Conservation (phyloP, 257 asterid species). For the Buddleja alternifolia region DNA sequence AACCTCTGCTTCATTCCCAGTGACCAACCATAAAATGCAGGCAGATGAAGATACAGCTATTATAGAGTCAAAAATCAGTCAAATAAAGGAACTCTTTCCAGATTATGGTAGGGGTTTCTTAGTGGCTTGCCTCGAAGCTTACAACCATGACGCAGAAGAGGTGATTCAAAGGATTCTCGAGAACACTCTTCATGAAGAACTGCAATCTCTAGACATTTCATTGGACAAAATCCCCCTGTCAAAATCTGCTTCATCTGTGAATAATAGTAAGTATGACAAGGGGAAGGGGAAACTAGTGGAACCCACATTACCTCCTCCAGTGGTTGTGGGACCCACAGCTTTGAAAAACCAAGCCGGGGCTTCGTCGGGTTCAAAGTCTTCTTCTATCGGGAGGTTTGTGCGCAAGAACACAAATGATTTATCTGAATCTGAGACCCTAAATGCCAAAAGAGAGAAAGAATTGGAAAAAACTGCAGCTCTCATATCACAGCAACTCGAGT, state of each 20-base stretch:
- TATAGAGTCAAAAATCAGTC: constrained; percentile 86
- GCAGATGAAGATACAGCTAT: constrained; percentile 78
- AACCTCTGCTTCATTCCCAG: constrained; percentile 34
- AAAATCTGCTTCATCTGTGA: constrained; percentile 40
- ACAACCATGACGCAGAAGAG: constrained; percentile 84
- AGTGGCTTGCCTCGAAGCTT: constrained; percentile 89
- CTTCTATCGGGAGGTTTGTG: constrained; percentile 74
- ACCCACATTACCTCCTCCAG: constrained; percentile 31
- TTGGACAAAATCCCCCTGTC: constrained; percentile 60
- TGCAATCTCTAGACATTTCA: constrained; percentile 63
- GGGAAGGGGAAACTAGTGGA: constrained; percentile 83
- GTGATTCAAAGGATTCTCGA: constrained; percentile 96
- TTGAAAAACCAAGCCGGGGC: constrained; percentile 37
- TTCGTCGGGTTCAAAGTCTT: constrained; percentile 53
- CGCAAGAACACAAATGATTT: constrained; percentile 55
- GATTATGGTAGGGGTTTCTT: constrained; percentile 87
- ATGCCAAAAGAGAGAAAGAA: constrained; percentile 51
- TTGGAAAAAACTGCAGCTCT: constrained; percentile 74
- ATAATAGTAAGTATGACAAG: constrained; percentile 45
- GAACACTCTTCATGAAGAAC: constrained; percentile 85
- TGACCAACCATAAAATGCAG: constrained; percentile 32
- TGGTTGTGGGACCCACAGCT: constrained; percentile 30
- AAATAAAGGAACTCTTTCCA: constrained; percentile 91
- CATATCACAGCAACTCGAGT: constrained; percentile 68
- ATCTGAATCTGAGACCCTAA: constrained; percentile 50